phyloP scores from a whole-genome alignment of 768 basidiomycete genomes.

The Dacryopinax primogenitus region DNA sequence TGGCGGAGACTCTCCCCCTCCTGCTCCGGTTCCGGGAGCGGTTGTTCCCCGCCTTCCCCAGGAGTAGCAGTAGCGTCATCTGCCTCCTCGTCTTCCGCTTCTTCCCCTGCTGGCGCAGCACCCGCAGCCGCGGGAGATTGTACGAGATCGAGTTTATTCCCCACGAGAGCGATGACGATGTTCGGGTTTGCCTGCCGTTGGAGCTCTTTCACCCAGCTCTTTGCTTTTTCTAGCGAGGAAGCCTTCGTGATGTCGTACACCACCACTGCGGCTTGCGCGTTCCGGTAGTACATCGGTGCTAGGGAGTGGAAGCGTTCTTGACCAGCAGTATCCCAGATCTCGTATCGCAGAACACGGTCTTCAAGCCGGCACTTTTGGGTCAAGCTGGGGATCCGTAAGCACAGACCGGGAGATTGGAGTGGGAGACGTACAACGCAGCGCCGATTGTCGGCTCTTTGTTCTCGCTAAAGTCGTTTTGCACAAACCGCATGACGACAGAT shows the following conservation, averaged over 20 bases:
- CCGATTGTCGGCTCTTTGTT: constrained; percentile 99
- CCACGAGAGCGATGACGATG: constrained; percentile 95
- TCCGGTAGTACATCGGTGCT: constrained; percentile 98
- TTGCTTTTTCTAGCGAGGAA: constrained; percentile 91
- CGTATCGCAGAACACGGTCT: constrained; percentile 83
- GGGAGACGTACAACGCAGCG: constrained; percentile 49
- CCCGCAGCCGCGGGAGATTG: constrained; percentile 47
- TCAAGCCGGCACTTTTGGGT: constrained; percentile 93
- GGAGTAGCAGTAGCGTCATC: constrained; percentile 88
- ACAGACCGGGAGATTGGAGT: constrained; percentile 12
- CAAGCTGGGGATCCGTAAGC: constrained; percentile 27
- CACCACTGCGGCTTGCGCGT: constrained; percentile 94
- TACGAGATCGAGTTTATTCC: constrained; percentile 92
- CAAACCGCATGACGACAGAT: constrained; percentile 94
- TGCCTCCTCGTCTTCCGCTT: constrained; percentile 69
- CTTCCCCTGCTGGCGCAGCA: constrained; percentile 32
- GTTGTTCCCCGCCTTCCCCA: constrained; percentile 41
- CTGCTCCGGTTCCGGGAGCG: constrained; percentile 36
- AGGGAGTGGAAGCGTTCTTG: constrained; percentile 97
- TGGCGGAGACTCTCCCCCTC: constrained; percentile 69
- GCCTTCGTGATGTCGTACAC: constrained; percentile 98
- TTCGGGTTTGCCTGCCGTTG: constrained; percentile 98
- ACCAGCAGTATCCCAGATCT: constrained; percentile 95
- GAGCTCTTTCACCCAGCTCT: constrained; percentile 98
- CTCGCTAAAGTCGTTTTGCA: constrained; percentile 92